Evolutionary conservation across 257 asterid species (phyloP), one percentile per base, ranked within the genome.

Genomic region (Leonotis leonurus): DNA sequence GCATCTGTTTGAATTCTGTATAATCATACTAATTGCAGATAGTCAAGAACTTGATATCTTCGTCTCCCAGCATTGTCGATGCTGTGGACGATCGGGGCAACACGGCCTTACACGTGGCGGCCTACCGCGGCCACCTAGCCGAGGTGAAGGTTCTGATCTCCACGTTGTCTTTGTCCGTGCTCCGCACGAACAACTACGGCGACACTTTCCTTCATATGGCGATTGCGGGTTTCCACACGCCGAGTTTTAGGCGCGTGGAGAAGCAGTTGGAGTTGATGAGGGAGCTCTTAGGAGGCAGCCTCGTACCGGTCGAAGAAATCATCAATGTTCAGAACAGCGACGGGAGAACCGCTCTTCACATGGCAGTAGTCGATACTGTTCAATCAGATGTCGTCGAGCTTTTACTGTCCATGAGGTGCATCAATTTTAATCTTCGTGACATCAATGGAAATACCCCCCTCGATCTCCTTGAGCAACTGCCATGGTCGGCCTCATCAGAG

Each of bases 171-270:
- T 73, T 91, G 22, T 71, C 74, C 0, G 70, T 73, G 1, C 41
- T 73, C 9, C n/a, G 56, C 59, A 69, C 61, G 27, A 93, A 93
- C 78, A 79, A 69, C 18, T 65, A 76, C 0, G 96, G 97, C 18
- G 95, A 87, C 50, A 93, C 95, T 3, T 79, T 85, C 55, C 86
- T 93, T 27, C 99, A 89, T 72, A 83, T 89, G 96, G 94, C 85
- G 1, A 82, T 93, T 32, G 79, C 94, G 6, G 95, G 96, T n/a
- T 89, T 89, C 68, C 80, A 84, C 4, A 30, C 95, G 22, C 96
- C 91, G 0, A 82, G 85, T 37, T 93, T 93, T 72, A 73, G 74
- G 17, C 71, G 85, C 58, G 14, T 89, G 56, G 97, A 93, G 77
- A 76, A 72, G 11, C 96, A 81, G 56, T 74, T 79, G 10, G 81